Base-by-base conservation (phyloP, 2,329 filamentous ascomycete species). In the Fusarium domesticum region DNA sequence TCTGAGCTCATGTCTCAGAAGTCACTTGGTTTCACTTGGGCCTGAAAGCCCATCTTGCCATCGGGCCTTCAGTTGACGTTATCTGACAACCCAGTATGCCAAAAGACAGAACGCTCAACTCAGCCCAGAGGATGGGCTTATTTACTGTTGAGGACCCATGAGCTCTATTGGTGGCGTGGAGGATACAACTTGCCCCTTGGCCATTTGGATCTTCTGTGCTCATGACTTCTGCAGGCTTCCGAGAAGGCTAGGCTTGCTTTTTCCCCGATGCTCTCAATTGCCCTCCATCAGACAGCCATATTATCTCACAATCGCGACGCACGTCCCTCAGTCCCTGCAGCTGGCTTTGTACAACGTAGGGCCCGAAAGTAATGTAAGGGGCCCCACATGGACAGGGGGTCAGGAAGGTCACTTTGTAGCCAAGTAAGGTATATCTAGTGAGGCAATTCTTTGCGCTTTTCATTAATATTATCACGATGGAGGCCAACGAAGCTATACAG, bases 251-350 rank as follows among this genome's bases (percentile, higher is more conserved):
- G 47, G 46, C 43, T 47, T 56, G 44, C 41, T 55, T 57, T 33
- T 43, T 41, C 36, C 51, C 51, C 50, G 47, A 54, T 52, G 51
- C 55, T 49, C 43, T 18, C 32, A 39, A 44, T 33, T 36, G 20
- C 37, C 37, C 41, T 41, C 45, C 35, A 38, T 35, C 39, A 23
- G 30, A 42, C 37, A 34, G 44, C 38, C n/a, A 12, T 28, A 8
- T 28, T 28, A 28, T 10, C 23, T 28, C 23, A 28, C 23, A 12
- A 28, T 28, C 7, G 23, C 14, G 7, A 28, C 14, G 23, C 23
- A 28, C 23, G 23, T 37, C 35, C 32, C 32, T 37, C 44, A 58
- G 56, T 64, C 62, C 61, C 61, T 64, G 62, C 61, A 64, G 59
- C 51, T 50, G 48, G 23, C 23, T 28, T 28, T 28, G n/a, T n/a